Evolutionary conservation across 2,329 filamentous ascomycete species (phyloP), one percentile per base, ranked within the genome.

Genomic region (Zasmidium cellare): DNA sequence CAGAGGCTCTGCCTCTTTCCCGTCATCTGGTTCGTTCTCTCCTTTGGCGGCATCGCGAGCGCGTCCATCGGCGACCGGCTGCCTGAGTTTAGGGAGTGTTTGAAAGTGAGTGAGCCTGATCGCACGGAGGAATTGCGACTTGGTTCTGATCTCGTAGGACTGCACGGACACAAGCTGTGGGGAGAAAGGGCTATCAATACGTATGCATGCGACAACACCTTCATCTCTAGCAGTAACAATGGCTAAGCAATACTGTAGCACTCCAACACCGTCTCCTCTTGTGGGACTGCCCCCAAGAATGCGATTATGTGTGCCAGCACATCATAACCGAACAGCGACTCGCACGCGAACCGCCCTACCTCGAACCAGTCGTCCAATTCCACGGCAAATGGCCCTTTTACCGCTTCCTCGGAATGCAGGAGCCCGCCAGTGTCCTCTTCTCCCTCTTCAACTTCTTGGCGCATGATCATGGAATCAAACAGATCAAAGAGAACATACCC

Each of bases 321-420:
- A 88, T 96, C 73, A 82, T 96, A 59, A 97, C 94, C 56, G 77
- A 84, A 67, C 77, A 78, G 58, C 91, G 93, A 63, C 77, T 92
- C 64, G 79, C 84, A 23, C 79, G 83, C 62, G 83, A 85, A 59
- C 84, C 84, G 31, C 84, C 84, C 0, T 86, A 87, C 79, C 77
- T 84, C 62, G 75, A 85, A 25, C 83, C 87, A 11, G 76, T 97
- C 51, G 87, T 93, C 56, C 94, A 99, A 77, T 99, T 92, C 80
- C 92, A 99, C 79, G 94, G 94, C 28, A 99, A 99, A 83, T 99
- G 94, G 94, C 94, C 94, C 41, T 99, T 99, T 78, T 82, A 87
- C 74, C 90, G 94, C 65, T 83, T 97, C 70, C 77, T 96, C 54
- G 94, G 94, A 74, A 89, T 96, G 80, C 94, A 99, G 78, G 94